Evolutionary conservation across 208 protist genomes (phyloP).

Genomic region (Trichomonas gallinae): DNA sequence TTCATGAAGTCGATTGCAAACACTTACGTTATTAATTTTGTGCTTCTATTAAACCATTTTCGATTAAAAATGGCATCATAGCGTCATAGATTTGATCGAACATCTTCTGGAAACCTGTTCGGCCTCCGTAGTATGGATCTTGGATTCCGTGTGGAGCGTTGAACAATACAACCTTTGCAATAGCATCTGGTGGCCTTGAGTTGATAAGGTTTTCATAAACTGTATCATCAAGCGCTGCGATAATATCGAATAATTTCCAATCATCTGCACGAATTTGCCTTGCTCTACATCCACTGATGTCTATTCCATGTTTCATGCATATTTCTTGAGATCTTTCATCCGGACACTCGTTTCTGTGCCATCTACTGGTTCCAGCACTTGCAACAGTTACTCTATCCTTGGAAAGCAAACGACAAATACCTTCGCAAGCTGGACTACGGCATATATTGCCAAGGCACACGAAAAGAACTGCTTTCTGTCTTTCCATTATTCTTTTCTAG

Average conservation of each 20-base stretch:
- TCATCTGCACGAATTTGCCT: not conserved
- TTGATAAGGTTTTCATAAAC: not conserved
- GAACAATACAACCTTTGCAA: not conserved
- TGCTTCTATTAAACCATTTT: not conserved
- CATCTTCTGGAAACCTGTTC: not conserved
- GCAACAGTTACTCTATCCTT: not conserved
- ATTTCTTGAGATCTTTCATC: not conserved
- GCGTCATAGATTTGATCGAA: not conserved
- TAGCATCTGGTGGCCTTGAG: not conserved
- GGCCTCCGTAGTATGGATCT: not conserved
- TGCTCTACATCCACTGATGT: not conserved
- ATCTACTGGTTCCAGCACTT: not conserved
- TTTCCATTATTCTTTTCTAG: not conserved
- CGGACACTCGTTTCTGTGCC: not conserved
- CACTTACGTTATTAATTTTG: not conserved
- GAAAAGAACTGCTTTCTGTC: not conserved
- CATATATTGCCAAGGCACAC: constrained; percentile 15
- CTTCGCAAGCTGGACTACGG: not conserved
- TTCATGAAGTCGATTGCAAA: no score
- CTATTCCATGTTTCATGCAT: not conserved
- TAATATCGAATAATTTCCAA: not conserved
- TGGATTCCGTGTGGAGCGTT: not conserved
- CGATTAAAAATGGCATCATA: not conserved
- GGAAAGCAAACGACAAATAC: not conserved
- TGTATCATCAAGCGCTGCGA: not conserved